Evolutionary conservation across 352 stramenopile genomes (phyloP), one percentile per base, ranked within the genome.

Genomic region (Phytophthora multivora): DNA sequence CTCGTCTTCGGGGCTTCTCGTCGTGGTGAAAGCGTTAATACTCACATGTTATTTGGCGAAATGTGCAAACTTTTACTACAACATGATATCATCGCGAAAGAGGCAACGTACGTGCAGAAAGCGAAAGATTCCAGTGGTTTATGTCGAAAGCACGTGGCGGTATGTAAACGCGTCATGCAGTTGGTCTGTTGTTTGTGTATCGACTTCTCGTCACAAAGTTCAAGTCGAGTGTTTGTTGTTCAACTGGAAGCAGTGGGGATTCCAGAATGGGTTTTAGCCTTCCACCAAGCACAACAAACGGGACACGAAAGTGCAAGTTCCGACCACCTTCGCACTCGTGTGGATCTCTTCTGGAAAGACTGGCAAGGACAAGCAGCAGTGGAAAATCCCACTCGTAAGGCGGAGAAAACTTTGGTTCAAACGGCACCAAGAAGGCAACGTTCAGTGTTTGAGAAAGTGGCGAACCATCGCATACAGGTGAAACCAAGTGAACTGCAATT

Each of bases 131-230:
- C 21, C 4, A 23, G 21, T 23, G 42, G 12, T 5, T 25, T 38
- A 5, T 28, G 7, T 31, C 15, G 19, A 3, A 69, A 68, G 4
- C 39, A 51, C 12, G 19, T 66, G 19, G 63, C 63, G 5, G 57
- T 66, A 8, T 58, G 67, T 9, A 83, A 80, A 31, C 71, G 74
- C 12, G 23, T 74, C 1, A 59, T 83, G 23, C 74, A 80, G 47
- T 39, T 80, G 2, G 50, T 73, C 9, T 83, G 71, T 41, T 83
- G 67, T 33, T 16, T 83, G 15, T 68, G 52, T 33, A 42, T 74
- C 0, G 74, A 83, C 25, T 71, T 63, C 33, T 57, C 62, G 5
- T 59, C 71, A 15, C 61, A 73, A 23, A 52, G 28, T 36, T 12
- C 63, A 13, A 59, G 70, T 58, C 41, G 47, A 1, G 59, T 50